A percentile compares a stretch with the other conserved stretches of the same genome.
These are phyloP conservation scores for Talaromyces borbonicus DNA, from an alignment of 495 filamentous ascomycete species.

Conservation along the genomic window DNA sequence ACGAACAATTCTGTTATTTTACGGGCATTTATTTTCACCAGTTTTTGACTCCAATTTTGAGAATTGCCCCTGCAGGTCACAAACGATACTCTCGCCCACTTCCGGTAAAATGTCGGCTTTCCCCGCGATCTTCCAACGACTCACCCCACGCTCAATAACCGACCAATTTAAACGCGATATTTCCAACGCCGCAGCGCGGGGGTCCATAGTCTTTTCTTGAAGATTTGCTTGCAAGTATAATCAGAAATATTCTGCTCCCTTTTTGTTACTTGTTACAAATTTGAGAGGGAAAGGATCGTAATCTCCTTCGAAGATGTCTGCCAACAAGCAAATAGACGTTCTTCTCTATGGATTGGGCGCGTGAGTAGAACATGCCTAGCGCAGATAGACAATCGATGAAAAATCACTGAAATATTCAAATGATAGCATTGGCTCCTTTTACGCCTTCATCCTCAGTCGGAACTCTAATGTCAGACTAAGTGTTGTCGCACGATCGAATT, in stretches of 20 bases:
- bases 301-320: neutral
- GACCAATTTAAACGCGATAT: too few species aligned
- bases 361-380: slow-evolving; percentile 15
- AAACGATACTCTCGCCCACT: neutral
- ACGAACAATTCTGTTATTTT: too few species aligned
- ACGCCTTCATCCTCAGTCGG: slow-evolving; percentile 36
- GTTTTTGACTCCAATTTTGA: too few species aligned
- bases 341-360: slow-evolving; percentile 30
- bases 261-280: too few species aligned
- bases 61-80: too few species aligned
- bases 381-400: neutral
- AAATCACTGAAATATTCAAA: neutral
- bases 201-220: neutral
- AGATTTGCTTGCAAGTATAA: too few species aligned
- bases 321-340: slow-evolving; percentile 21
- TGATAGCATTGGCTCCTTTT: slow-evolving; percentile 35
- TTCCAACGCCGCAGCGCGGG: neutral
- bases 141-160: slow-evolving; percentile 1
- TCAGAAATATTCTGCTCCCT: too few species aligned
- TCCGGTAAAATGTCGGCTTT: too few species aligned
- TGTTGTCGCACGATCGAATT: slow-evolving; percentile 44
- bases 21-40: neutral
- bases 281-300: too few species aligned
- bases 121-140: neutral
- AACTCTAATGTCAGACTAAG: slow-evolving; percentile 33